Evolutionary conservation across 257 asterid species (phyloP), one percentile per base, ranked within the genome.

Genomic region (Striga asiatica): DNA sequence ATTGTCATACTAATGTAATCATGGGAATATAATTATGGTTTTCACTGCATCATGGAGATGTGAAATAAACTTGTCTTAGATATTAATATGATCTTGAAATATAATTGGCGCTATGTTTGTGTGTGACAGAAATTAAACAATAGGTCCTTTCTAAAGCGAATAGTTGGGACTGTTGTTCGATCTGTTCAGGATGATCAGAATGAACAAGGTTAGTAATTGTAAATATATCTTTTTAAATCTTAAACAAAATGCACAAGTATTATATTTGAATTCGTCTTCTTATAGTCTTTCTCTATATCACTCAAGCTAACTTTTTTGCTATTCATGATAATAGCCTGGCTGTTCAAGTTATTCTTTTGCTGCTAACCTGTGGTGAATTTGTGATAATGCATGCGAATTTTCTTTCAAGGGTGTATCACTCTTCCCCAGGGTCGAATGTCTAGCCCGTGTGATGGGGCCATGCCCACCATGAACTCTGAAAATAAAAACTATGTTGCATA

Each of bases 81-180:
- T 54, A 14, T 46, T 68, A 48, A 20, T 20, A 25, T 23, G 50
- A 23, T 18, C 29, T 63, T 63, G 41, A 37, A 62, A 12, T 57
- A 18, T 66, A 49, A 22, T 31, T 56, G 65, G 56, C 62, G 52
- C 56, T 65, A 51, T 69, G 56, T 52, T 50, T 72, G 31, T 43
- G 24, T 73, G 60, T 71, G 71, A 68, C 94, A 87, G 98, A 84
- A 84, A 66, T 55, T 35, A 55, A 88, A 71, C 63, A 73, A 80
- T 56, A 77, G 71, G 65, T 88, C 98, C 61, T 84, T 92, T 85
- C 72, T 92, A 6, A 84, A 72, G 77, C 78, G 95, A 62, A 70
- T 92, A 21, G 95, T 92, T 23, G 98, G 98, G 50, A 88, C 97
- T 18, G 98, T 92, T 65, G 97, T 88, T 50, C 89, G 98, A 66